A percentile compares a stretch with the other conserved stretches of the same genome.
These are phyloP conservation scores for Boletus pseudopeckii DNA, from an alignment of 768 basidiomycete species.

Conservation along the genomic window DNA sequence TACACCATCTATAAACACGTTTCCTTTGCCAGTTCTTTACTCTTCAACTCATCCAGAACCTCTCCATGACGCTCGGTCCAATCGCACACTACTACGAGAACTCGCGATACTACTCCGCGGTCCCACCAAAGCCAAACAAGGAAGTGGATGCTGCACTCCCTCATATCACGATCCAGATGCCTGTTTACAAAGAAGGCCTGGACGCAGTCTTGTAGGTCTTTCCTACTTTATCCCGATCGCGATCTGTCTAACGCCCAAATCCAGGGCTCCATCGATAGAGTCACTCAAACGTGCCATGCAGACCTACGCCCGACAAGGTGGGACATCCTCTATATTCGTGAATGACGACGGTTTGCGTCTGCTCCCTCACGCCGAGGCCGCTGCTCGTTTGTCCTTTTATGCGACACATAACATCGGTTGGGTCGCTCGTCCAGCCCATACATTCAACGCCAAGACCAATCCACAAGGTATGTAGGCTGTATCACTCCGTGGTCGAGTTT, in stretches of 20 bases:
- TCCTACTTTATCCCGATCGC: not conserved
- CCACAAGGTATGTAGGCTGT: conserved; percentile 40
- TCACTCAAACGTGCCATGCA: conserved; percentile 60
- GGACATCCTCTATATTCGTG: conserved; percentile 53
- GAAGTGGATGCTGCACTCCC: conserved; percentile 43
- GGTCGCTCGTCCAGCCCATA: conserved; percentile 56
- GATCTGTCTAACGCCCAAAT: not conserved
- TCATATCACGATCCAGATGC: conserved; percentile 54
- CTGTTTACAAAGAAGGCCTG: conserved; percentile 56
- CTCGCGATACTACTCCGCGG: conserved; percentile 51
- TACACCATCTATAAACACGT: not conserved
- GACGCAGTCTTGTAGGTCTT: conserved; percentile 46
- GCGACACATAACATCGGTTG: conserved; percentile 56
- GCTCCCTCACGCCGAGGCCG: conserved; percentile 43
- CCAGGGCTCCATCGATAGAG: conserved; percentile 45
- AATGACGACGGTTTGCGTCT: conserved; percentile 63
- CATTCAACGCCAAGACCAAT: conserved; percentile 39
- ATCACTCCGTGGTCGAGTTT: conserved; percentile 35
- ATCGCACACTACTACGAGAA: conserved; percentile 51
- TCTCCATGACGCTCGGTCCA: conserved; percentile 44
- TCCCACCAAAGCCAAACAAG: conserved; percentile 41
- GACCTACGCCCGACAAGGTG: conserved; percentile 65
- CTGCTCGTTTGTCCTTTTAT: conserved; percentile 50
- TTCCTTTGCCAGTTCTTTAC: conserved; percentile 36
- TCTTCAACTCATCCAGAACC: conserved; percentile 39